phyloP scores from a whole-genome alignment of 2,329 filamentous ascomycete species.

The Claviceps digitariae region DNA sequence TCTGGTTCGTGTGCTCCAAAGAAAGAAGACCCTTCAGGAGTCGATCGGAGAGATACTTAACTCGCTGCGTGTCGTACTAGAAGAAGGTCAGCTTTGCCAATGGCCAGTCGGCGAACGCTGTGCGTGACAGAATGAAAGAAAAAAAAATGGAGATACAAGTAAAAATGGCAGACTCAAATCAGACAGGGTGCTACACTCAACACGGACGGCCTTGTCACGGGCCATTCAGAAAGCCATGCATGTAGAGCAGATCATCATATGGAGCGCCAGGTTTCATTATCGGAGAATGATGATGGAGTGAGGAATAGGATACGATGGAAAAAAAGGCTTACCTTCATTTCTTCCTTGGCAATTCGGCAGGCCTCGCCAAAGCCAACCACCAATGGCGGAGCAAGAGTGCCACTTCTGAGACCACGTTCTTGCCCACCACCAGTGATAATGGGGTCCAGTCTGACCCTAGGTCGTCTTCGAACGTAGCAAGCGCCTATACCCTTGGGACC shows the following conservation, averaged over 20 bases:
- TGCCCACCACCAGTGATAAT: slow-evolving; percentile 95
- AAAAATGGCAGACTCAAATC: slow-evolving; percentile 19
- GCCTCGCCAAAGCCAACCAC: slow-evolving; percentile 93
- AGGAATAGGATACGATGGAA: no score
- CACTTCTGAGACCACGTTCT: slow-evolving; percentile 86
- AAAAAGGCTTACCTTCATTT: slow-evolving; percentile 63
- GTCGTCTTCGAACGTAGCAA: slow-evolving; percentile 86
- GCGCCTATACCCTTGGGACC: slow-evolving; percentile 95
- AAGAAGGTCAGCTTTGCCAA: slow-evolving; percentile 12
- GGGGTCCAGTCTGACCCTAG: slow-evolving; percentile 85
- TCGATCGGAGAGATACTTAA: slow-evolving; percentile 70
- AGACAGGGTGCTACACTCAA: slow-evolving; percentile 59
- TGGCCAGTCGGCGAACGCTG: neutral
- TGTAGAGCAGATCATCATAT: slow-evolving; percentile 71
- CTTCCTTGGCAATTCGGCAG: slow-evolving; percentile 78
- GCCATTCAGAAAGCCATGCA: slow-evolving; percentile 83
- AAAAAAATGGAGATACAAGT: neutral
- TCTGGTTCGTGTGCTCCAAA: slow-evolving; percentile 85
- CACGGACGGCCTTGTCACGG: slow-evolving; percentile 43
- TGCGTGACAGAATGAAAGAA: neutral
- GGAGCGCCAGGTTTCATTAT: slow-evolving; percentile 8
- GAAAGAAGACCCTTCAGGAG: slow-evolving; percentile 70
- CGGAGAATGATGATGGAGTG: no score
- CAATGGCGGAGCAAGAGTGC: slow-evolving; percentile 78
- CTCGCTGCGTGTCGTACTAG: slow-evolving; percentile 87